Percentiles rank a stretch among this genome's conserved stretches.
Conservation (phyloP, 2,329 filamentous ascomycete genomes). For the Fusarium sp. region DNA sequence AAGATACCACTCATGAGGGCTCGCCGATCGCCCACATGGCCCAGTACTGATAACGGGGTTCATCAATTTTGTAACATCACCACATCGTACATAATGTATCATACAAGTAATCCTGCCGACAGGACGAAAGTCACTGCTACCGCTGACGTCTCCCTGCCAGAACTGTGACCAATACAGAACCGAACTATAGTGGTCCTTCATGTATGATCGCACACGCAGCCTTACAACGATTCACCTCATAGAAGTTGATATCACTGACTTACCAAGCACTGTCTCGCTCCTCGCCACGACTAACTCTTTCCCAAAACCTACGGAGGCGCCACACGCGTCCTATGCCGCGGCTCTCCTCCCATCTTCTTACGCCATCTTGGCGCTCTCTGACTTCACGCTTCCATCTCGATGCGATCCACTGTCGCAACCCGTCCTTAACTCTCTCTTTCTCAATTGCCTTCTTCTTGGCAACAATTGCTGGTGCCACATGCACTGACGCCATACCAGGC, state of each 20-base stretch:
- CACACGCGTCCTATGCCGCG: slow-evolving; percentile 67
- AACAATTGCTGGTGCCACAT: slow-evolving; percentile 70
- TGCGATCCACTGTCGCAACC: slow-evolving; percentile 72
- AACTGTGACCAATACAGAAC: slow-evolving; percentile 9
- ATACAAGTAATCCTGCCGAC: slow-evolving; percentile 34
- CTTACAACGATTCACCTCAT: slow-evolving; percentile 1
- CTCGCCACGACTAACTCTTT: slow-evolving; percentile 63
- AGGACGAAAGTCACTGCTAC: neutral
- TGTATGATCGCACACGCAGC: neutral
- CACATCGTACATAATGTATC: slow-evolving; percentile 43
- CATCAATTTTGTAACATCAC: slow-evolving; percentile 37
- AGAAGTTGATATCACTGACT: slow-evolving; percentile 20
- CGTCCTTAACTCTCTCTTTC: slow-evolving; percentile 74
- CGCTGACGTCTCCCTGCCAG: neutral
- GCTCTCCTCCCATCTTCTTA: slow-evolving; percentile 60
- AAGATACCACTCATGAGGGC: neutral
- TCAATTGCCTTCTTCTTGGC: slow-evolving; percentile 71
- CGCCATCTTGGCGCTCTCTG: slow-evolving; percentile 58
- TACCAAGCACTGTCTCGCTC: slow-evolving; percentile 27
- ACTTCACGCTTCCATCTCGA: slow-evolving; percentile 66
- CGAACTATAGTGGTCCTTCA: neutral
- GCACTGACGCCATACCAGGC: slow-evolving; percentile 53
- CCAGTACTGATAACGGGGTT: slow-evolving; percentile 5
- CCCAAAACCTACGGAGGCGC: slow-evolving; percentile 73
- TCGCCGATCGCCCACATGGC: neutral